Percentiles rank a stretch among this genome's conserved stretches.
Conservation (phyloP, 192 early-diverging fungal genomes). For the Coemansia sp. region DNA sequence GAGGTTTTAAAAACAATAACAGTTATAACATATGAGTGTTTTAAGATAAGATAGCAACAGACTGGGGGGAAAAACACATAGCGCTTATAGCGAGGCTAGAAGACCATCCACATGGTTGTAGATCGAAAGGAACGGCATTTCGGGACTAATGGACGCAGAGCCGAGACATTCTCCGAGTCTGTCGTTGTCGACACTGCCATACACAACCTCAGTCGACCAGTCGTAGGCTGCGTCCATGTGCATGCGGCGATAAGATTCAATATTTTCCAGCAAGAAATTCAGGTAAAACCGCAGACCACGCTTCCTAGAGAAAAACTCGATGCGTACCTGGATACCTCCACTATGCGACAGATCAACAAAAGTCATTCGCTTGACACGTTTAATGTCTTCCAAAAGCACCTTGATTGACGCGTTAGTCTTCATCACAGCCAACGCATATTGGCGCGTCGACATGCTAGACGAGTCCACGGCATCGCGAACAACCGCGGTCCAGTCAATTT, state of each 20-base stretch:
- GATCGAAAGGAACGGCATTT: slow-evolving; percentile 40
- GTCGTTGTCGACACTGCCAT: slow-evolving; percentile 31
- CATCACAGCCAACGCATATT: slow-evolving; percentile 44
- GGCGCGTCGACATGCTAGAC: slow-evolving; percentile 20
- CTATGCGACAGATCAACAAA: slow-evolving; percentile 41
- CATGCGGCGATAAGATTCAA: slow-evolving; percentile 32
- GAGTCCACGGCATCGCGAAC: slow-evolving; percentile 24
- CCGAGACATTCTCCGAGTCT: slow-evolving; percentile 23
- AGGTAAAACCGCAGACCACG: slow-evolving; percentile 45
- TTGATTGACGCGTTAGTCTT: slow-evolving; percentile 44
- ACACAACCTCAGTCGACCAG: slow-evolving; percentile 42
- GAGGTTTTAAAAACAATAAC: too few species aligned
- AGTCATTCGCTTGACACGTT: slow-evolving; percentile 34
- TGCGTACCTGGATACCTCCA: slow-evolving; percentile 41
- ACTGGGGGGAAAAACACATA: neutral
- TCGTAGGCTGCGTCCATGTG: slow-evolving; percentile 28
- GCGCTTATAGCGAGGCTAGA: slow-evolving; percentile 26
- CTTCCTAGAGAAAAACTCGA: slow-evolving; percentile 45
- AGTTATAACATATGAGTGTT: too few species aligned
- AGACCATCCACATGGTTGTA: slow-evolving; percentile 43
- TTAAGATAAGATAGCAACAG: neutral
- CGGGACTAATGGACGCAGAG: slow-evolving; percentile 20
- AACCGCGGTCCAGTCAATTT: slow-evolving; percentile 50
- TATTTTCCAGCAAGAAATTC: slow-evolving; percentile 29
- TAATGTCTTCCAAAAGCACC: slow-evolving; percentile 42